Evolutionary conservation across 257 asterid species (phyloP).

Genomic region (Solanum chilense): DNA sequence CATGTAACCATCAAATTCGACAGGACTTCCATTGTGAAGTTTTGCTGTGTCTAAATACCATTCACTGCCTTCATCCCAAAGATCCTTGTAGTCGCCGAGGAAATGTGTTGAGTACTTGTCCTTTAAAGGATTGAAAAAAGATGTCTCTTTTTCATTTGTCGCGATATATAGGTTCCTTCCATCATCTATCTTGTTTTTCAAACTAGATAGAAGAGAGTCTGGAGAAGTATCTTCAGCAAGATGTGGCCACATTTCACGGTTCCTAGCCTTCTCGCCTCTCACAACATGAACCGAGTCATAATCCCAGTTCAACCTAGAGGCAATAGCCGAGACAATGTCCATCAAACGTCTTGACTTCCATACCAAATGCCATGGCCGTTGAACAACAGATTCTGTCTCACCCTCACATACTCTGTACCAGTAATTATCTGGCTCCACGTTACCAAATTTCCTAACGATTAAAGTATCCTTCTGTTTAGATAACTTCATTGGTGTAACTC

Average conservation of each 20-base stretch:
- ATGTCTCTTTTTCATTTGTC: slow-evolving; percentile 35
- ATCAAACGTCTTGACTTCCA: slow-evolving; percentile 56
- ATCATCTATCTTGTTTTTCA: slow-evolving; percentile 34
- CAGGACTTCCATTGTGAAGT: slow-evolving; percentile 51
- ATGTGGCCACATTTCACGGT: slow-evolving; percentile 57
- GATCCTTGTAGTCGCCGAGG: slow-evolving; percentile 56
- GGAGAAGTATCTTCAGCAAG: slow-evolving; percentile 59
- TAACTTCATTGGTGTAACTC: slow-evolving; percentile 56
- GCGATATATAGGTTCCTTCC: slow-evolving; percentile 61
- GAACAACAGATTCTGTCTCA: slow-evolving; percentile 40
- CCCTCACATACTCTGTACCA: slow-evolving; percentile 91
- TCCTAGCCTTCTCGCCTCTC: slow-evolving; percentile 58
- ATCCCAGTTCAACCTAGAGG: slow-evolving; percentile 67
- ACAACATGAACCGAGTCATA: slow-evolving; percentile 61
- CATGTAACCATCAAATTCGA: slow-evolving; percentile 88
- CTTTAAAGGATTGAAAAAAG: slow-evolving; percentile 61
- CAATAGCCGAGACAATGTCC: slow-evolving; percentile 53
- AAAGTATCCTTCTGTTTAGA: slow-evolving; percentile 36
- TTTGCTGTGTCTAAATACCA: slow-evolving; percentile 59
- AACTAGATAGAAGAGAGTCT: slow-evolving; percentile 30
- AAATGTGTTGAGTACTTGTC: slow-evolving; percentile 58
- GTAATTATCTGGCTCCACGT: slow-evolving; percentile 67
- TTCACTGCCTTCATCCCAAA: slow-evolving; percentile 61
- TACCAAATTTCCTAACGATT: slow-evolving; percentile 64
- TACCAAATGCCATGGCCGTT: slow-evolving; percentile 66